Conservation (phyloP, 2,329 filamentous ascomycete species). For the Metarhizium brunneum region DNA sequence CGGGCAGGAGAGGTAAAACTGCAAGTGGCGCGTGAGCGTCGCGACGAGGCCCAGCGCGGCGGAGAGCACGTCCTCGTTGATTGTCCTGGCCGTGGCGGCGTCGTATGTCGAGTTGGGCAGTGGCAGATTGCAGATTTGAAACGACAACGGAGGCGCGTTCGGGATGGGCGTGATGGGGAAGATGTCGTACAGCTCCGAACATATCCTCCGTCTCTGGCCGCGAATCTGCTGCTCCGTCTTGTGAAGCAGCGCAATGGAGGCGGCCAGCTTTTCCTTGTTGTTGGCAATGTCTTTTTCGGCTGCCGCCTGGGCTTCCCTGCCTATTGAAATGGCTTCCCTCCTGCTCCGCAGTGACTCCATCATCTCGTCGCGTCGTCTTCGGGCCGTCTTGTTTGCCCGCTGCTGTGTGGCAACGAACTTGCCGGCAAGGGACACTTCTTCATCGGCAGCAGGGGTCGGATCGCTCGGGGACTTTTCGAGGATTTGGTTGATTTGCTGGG, state of each 20-base stretch:
- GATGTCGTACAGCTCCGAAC: slow-evolving; percentile 69
- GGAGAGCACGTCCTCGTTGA: slow-evolving; percentile 62
- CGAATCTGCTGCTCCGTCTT: slow-evolving; percentile 57
- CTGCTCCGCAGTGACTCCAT: slow-evolving; percentile 56
- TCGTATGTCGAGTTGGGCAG: slow-evolving; percentile 77
- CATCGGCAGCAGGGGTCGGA: slow-evolving; percentile 37
- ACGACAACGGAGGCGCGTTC: slow-evolving; percentile 55
- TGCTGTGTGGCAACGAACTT: slow-evolving; percentile 54
- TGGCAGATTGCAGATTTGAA: slow-evolving; percentile 70
- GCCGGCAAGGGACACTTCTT: slow-evolving; percentile 36
- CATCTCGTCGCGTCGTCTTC: slow-evolving; percentile 58
- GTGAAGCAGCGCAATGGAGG: slow-evolving; percentile 45
- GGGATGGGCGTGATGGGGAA: slow-evolving; percentile 66
- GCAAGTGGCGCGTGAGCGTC: slow-evolving; percentile 64
- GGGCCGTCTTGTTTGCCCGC: slow-evolving; percentile 53
- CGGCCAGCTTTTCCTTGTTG: slow-evolving; percentile 48
- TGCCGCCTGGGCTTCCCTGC: slow-evolving; percentile 48
- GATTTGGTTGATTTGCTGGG: slow-evolving; percentile 65
- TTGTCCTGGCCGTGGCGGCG: slow-evolving; percentile 27
- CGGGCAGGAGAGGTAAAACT: slow-evolving; percentile 70
- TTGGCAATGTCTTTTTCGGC: slow-evolving; percentile 53
- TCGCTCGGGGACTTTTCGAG: slow-evolving; percentile 33
- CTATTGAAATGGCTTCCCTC: slow-evolving; percentile 56
- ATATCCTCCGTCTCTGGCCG: slow-evolving; percentile 82
- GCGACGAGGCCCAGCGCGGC: slow-evolving; percentile 76